Evolutionary conservation across 495 filamentous ascomycete genomes (phyloP).

Genomic region (Daldinia bambusicola): DNA sequence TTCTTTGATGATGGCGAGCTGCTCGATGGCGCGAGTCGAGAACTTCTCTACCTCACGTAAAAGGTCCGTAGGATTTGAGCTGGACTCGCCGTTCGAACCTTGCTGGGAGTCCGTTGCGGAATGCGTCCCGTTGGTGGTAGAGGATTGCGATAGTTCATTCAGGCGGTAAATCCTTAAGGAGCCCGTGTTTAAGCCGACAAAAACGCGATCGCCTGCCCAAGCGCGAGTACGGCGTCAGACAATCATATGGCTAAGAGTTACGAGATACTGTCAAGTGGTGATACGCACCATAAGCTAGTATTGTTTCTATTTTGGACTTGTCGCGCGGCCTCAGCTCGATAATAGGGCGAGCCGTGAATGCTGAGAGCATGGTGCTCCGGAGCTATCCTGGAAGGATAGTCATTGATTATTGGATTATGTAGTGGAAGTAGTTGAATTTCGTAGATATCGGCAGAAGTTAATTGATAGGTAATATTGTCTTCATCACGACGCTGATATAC

Average conservation of each 20-base stretch:
- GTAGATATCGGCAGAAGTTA: not conserved
- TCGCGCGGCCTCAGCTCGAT: conserved; percentile 95
- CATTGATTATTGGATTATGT: conserved; percentile 9
- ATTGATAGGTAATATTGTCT: no score
- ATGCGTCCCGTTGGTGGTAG: conserved; percentile 27
- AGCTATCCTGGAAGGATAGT: conserved; percentile 26
- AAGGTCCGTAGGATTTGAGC: conserved; percentile 76
- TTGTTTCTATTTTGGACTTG: conserved; percentile 94
- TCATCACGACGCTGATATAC: no score
- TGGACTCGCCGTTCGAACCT: conserved; percentile 29
- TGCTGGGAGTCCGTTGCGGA: conserved; percentile 26
- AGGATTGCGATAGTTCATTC: conserved; percentile 63
- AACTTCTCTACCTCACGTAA: conserved; percentile 94
- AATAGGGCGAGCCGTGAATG: conserved; percentile 94
- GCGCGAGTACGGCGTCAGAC: conserved; percentile 21
- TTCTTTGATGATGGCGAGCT: conserved; percentile 95
- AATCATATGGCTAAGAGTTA: not conserved
- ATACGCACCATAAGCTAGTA: conserved; percentile 82
- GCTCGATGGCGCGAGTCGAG: conserved; percentile 85
- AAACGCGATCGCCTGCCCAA: conserved; percentile 79
- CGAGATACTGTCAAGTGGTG: not conserved
- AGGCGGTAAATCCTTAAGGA: conserved; percentile 90
- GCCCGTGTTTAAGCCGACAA: conserved; percentile 91
- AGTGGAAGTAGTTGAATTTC: not conserved
- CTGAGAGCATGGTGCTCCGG: conserved; percentile 83